Percentiles rank a stretch among this genome's conserved stretches.
phyloP scores from a whole-genome alignment of 306 rosid genomes.

The Trichosanthes cucumerina region DNA sequence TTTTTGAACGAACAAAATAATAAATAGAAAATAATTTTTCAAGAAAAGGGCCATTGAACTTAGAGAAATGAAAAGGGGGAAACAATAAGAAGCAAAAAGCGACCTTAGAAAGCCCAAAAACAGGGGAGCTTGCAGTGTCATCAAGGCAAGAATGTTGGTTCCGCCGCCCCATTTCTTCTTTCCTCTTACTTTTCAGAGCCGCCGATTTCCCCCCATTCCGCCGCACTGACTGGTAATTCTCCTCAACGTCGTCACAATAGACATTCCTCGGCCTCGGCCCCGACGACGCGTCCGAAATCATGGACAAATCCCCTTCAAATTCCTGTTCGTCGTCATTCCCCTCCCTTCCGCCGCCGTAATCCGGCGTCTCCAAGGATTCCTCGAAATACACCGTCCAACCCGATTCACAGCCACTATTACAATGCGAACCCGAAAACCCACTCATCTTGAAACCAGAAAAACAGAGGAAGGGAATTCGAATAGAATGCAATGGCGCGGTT shows the following conservation, averaged over 20 bases:
- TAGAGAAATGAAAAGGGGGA: not conserved
- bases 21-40: too few species aligned
- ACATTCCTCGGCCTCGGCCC: constrained; percentile 83
- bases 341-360: not conserved
- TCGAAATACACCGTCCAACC: constrained; percentile 2
- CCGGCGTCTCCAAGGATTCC: not conserved
- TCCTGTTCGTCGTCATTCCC: constrained; percentile 24
- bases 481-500: not conserved
- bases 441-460: not conserved
- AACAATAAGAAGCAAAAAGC: not conserved
- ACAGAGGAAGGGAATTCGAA: not conserved
- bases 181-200: constrained; percentile 20
- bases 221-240: constrained; percentile 18
- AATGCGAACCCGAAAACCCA: not conserved
- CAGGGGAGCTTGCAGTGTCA: constrained; percentile 81
- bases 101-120: constrained; percentile 31
- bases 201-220: constrained; percentile 19
- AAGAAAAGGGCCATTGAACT: too few species aligned
- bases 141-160: constrained; percentile 30
- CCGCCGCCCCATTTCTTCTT: constrained; percentile 2
- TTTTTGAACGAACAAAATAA: too few species aligned
- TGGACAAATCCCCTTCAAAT: constrained; percentile 62
- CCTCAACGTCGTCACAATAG: constrained; percentile 10
- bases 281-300: constrained; percentile 93
- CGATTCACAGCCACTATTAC: not conserved